Evolutionary conservation across 306 rosid species (phyloP).

Genomic region (Canavalia gladiata): DNA sequence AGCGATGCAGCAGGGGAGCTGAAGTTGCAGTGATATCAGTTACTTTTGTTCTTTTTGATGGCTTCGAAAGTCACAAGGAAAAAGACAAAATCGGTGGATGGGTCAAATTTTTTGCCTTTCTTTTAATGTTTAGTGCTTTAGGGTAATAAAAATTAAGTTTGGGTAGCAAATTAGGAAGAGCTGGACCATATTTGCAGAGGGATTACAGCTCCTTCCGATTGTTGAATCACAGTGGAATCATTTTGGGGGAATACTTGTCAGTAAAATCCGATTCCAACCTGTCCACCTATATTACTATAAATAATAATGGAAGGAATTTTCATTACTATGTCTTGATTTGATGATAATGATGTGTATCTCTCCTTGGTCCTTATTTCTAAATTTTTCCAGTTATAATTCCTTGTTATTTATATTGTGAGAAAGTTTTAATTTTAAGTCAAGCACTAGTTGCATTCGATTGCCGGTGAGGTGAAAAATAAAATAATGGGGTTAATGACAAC

Average conservation of each 20-base stretch:
- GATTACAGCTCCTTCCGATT: conserved; percentile 7
- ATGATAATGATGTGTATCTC: neutral
- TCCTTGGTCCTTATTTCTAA: neutral
- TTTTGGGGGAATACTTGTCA: conserved; percentile 46
- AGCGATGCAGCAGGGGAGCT: conserved; percentile 7
- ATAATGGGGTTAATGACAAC: neutral
- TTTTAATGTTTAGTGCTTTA: conserved; percentile 24
- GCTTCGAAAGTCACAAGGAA: conserved; percentile 19
- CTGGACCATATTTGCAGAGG: conserved; percentile 31
- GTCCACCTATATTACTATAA: conserved; percentile 49
- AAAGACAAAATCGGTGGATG: conserved; percentile 45
- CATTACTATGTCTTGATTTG: neutral
- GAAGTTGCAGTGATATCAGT: conserved; percentile 46
- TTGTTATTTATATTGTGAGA: too few species aligned
- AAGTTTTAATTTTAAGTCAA: neutral
- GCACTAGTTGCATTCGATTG: neutral
- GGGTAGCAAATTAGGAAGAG: conserved; percentile 15
- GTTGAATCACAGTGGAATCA: conserved; percentile 41
- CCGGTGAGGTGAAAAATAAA: neutral
- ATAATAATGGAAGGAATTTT: conserved; percentile 45
- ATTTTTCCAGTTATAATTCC: neutral
- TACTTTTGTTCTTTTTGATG: conserved; percentile 54
- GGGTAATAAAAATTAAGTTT: conserved; percentile 27
- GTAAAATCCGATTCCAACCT: conserved; percentile 47
- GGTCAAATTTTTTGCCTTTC: conserved; percentile 37